Evolutionary conservation across 352 stramenopile species (phyloP).

Genomic region (Globisporangium heterothallicum): DNA sequence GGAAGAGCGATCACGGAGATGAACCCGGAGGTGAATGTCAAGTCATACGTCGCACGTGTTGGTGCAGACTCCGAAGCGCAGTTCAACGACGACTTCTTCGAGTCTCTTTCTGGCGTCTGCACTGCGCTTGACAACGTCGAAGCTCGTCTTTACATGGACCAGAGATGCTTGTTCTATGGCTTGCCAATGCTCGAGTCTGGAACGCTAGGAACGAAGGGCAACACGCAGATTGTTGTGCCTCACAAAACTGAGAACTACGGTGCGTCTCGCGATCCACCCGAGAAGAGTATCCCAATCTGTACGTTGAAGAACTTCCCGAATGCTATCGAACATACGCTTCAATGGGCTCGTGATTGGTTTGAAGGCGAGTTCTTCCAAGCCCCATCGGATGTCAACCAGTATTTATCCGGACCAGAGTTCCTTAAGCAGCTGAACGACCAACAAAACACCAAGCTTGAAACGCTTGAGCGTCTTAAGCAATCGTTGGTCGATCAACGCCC

Average conservation of each 20-base stretch:
- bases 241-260: constrained; percentile 97
- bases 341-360: constrained; percentile 99
- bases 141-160: constrained; percentile 97
- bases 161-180: constrained; percentile 95
- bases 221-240: constrained; percentile 91
- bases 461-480: constrained; percentile 88
- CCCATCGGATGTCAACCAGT: constrained; percentile 95
- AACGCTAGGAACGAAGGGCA: constrained; percentile 98
- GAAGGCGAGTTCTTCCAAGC: constrained; percentile 98
- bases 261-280: constrained; percentile 95
- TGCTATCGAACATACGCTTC: constrained; percentile 98
- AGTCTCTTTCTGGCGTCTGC: constrained; percentile 93
- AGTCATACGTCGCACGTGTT: constrained; percentile 80
- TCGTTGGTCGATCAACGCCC: constrained; percentile 92
- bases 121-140: constrained; percentile 99
- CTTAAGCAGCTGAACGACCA: constrained; percentile 93
- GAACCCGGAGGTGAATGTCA: constrained; percentile 94
- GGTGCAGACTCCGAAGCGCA: constrained; percentile 94
- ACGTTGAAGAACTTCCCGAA: constrained; percentile 99
- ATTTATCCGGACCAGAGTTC: constrained; percentile 81
- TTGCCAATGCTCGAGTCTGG: constrained; percentile 98
- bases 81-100: constrained; percentile 99
- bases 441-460: constrained; percentile 97
- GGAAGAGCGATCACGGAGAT: constrained; percentile 91
- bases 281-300: constrained; percentile 99